Conservation (phyloP, 257 asterid species). For the Linderniella brevidens region DNA sequence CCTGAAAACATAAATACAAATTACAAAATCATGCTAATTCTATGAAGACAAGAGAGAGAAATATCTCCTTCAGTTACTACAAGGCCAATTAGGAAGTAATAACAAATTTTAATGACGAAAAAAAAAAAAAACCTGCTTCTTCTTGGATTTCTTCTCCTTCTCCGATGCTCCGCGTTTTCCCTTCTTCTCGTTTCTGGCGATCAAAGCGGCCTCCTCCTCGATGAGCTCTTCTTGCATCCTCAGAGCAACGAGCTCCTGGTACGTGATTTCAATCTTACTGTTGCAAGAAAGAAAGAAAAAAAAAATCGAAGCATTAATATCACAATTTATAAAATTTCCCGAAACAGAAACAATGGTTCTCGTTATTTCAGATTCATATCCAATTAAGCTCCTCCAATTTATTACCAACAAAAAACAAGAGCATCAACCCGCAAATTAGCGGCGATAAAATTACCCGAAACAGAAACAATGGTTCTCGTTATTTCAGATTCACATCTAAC, state of each 20-base stretch:
- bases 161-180: slow-evolving; percentile 46
- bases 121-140: slow-evolving; percentile 36
- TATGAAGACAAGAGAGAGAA: not conserved
- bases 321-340: not conserved
- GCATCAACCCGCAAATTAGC: not conserved
- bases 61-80: not conserved
- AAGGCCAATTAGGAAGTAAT: slow-evolving; percentile 1
- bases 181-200: slow-evolving; percentile 62
- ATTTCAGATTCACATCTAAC: too few relatives aligned
- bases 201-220: slow-evolving; percentile 84
- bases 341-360: not conserved
- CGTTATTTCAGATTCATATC: too few relatives aligned
- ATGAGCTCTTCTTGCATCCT: slow-evolving; percentile 94
- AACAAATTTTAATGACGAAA: not conserved
- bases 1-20: not conserved
- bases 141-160: slow-evolving; percentile 49
- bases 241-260: slow-evolving; percentile 80
- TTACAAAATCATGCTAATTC: not conserved
- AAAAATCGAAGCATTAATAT: not conserved
- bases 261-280: slow-evolving; percentile 76
- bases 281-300: slow-evolving; percentile 7
- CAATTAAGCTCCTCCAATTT: not conserved
- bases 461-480: not conserved
- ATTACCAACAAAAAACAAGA: not conserved
- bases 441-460: not conserved